Base-by-base conservation (phyloP, 2,329 filamentous ascomycete species). In the Stagonosporopsis vannaccii region DNA sequence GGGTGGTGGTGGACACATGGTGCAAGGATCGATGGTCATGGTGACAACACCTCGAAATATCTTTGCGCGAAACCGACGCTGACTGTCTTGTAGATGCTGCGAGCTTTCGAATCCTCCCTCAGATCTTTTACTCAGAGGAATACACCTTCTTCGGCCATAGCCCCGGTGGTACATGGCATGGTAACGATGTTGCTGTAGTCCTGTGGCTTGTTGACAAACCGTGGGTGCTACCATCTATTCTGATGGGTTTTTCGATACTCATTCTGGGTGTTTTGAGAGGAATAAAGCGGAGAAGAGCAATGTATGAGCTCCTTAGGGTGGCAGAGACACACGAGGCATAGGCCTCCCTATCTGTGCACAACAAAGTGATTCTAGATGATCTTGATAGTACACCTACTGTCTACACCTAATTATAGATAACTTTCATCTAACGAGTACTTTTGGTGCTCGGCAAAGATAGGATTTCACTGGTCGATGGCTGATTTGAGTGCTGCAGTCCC, bases 81-180 rank as follows among this genome's bases (percentile, higher is more conserved):
- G 26, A 56, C 15, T 17, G n/a, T 11, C 23, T 30, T 1, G 3
- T 30, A 58, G 53, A 56, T 11, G 33, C 50, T 2, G 48, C 59
- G 17, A 46, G 41, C 12, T 63, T 69, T 33, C 63, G 58, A 43
- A 49, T 71, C 30, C 55, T 72, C 6, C 69, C 69, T 0, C 59
- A 59, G 23, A 59, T 68, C 19, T 72, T 72, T 51, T 71, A 72
- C 51, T 67, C 65, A 5, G 68, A 73, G 37, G 53, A 67, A 20
- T 67, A 61, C 19, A 72, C 66, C 3, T 72, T 73, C 51, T 73
- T 73, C 32, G 68, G 68, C 6, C 68, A 72, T 32, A 63, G 55
- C 13, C 70, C 68, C 11, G 70, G 69, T 15, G 69, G 70, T 3
- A 71, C 70, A 20, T 73, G 70, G 70, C 69, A 73, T 46, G 70